Conservation (phyloP, 2,329 filamentous ascomycete species). For the Calonectria pseudoreteaudii region DNA sequence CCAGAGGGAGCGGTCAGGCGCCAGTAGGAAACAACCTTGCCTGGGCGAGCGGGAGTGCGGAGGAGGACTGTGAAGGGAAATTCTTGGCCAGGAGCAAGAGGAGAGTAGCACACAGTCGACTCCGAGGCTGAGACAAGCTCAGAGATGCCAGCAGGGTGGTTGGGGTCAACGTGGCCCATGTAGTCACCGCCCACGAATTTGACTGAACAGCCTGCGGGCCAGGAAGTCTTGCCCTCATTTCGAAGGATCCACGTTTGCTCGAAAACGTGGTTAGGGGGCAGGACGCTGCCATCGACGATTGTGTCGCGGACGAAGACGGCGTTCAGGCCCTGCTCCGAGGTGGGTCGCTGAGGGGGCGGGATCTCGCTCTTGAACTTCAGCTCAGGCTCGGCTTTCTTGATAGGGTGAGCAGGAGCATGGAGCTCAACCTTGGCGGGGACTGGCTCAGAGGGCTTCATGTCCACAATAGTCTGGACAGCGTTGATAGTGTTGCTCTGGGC, state of each 20-base stretch:
- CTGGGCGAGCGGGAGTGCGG: slow-evolving; percentile 80
- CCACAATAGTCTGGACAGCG: slow-evolving; percentile 77
- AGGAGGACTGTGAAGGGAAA: slow-evolving; percentile 86
- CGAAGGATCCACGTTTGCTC: slow-evolving; percentile 92
- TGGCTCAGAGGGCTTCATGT: slow-evolving; percentile 50
- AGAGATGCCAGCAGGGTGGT: slow-evolving; percentile 80
- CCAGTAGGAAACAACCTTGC: slow-evolving; percentile 95
- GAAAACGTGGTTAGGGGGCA: slow-evolving; percentile 80
- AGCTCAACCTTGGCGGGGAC: slow-evolving; percentile 16
- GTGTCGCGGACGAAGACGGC: slow-evolving; percentile 82
- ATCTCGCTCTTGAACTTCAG: slow-evolving; percentile 32
- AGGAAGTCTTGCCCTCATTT: slow-evolving; percentile 82
- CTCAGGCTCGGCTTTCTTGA: slow-evolving; percentile 43
- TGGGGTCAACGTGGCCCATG: slow-evolving; percentile 91
- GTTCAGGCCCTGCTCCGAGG: slow-evolving; percentile 50
- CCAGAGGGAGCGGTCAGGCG: slow-evolving; percentile 86
- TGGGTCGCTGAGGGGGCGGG: slow-evolving; percentile 10
- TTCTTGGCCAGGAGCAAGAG: slow-evolving; percentile 79
- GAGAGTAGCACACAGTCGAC: slow-evolving; percentile 79
- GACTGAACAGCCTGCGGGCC: slow-evolving; percentile 91
- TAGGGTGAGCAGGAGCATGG: not conserved
- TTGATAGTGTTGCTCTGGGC: slow-evolving; percentile 61
- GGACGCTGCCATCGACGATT: slow-evolving; percentile 79
- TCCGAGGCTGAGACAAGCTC: slow-evolving; percentile 84
- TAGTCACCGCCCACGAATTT: slow-evolving; percentile 94